These are phyloP conservation scores for Hypomyces rosellus DNA, from an alignment of 2,329 filamentous ascomycete species.

Conservation along the genomic window DNA sequence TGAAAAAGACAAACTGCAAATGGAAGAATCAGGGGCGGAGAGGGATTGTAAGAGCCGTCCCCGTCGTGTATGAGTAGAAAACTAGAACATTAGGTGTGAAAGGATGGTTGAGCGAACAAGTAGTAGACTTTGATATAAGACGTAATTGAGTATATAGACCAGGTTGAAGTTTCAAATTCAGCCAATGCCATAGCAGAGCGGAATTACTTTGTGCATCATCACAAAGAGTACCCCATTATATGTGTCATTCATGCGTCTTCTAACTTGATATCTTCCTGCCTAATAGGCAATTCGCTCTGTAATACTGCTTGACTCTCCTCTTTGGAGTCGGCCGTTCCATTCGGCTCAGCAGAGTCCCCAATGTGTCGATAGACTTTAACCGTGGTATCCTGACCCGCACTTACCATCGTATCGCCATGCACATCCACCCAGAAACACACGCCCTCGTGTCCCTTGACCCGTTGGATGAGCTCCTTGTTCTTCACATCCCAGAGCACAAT, in stretches of 20 bases:
- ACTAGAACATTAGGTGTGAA: no score
- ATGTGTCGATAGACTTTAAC: conserved; percentile 43
- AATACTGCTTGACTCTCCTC: conserved; percentile 49
- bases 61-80: no score
- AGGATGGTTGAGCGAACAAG: no score
- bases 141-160: no score
- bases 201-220: background rate
- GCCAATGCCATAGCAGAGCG: background rate
- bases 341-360: conserved; percentile 11
- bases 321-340: conserved; percentile 13
- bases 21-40: no score
- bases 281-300: conserved; percentile 43
- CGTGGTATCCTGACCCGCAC: conserved; percentile 48
- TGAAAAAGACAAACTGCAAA: no score
- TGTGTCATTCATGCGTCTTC: conserved; percentile 16
- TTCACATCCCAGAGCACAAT: conserved; percentile 87
- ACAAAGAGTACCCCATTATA: background rate
- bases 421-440: conserved; percentile 63
- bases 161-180: no score
- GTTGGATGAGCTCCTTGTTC: conserved; percentile 76
- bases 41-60: no score
- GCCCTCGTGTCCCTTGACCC: conserved; percentile 44
- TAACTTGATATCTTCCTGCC: conserved; percentile 34
- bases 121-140: no score
- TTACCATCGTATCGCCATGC: conserved; percentile 49